Percentiles rank a stretch among this genome's conserved stretches.
Conservation (phyloP, 2,329 filamentous ascomycete species). For the Penicillium sp. region DNA sequence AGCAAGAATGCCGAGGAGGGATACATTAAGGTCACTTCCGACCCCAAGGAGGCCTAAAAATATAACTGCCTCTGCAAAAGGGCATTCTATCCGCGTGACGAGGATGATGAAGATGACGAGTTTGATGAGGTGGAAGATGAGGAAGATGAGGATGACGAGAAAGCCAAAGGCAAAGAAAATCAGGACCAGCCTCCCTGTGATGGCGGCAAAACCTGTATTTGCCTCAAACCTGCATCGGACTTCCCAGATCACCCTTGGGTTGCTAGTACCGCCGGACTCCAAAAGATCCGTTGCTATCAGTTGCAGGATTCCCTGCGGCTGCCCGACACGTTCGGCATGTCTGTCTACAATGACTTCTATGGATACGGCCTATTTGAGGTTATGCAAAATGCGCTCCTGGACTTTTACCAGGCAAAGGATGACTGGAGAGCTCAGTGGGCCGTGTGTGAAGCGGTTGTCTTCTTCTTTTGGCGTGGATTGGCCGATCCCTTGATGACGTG, state of each 20-base stretch:
- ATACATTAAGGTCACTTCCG: too few relatives aligned
- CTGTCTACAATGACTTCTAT: slow-evolving; percentile 42
- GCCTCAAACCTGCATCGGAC: too few relatives aligned
- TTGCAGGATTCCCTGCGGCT: neutral
- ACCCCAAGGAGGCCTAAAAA: too few relatives aligned
- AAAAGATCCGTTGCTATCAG: neutral
- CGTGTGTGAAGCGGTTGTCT: slow-evolving; percentile 37
- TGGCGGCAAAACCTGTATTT: too few relatives aligned
- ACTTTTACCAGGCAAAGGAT: slow-evolving; percentile 34
- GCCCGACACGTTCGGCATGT: slow-evolving; percentile 40
- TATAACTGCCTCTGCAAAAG: too few relatives aligned
- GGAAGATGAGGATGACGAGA: too few relatives aligned
- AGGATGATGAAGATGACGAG: too few relatives aligned
- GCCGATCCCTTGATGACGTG: slow-evolving; percentile 21
- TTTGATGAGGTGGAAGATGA: too few relatives aligned
- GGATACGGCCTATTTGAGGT: slow-evolving; percentile 42
- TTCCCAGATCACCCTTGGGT: slow-evolving; percentile 1
- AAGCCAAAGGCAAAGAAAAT: too few relatives aligned
- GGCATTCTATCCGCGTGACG: too few relatives aligned
- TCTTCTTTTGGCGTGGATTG: slow-evolving; percentile 24
- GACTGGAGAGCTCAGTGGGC: slow-evolving; percentile 40
- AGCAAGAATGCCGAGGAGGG: too few relatives aligned
- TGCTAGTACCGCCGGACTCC: neutral
- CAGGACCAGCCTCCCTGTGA: too few relatives aligned
- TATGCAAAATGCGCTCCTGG: slow-evolving; percentile 41